Evolutionary conservation across 208 protist species (phyloP).

Genomic region (Zelonia costaricensis): DNA sequence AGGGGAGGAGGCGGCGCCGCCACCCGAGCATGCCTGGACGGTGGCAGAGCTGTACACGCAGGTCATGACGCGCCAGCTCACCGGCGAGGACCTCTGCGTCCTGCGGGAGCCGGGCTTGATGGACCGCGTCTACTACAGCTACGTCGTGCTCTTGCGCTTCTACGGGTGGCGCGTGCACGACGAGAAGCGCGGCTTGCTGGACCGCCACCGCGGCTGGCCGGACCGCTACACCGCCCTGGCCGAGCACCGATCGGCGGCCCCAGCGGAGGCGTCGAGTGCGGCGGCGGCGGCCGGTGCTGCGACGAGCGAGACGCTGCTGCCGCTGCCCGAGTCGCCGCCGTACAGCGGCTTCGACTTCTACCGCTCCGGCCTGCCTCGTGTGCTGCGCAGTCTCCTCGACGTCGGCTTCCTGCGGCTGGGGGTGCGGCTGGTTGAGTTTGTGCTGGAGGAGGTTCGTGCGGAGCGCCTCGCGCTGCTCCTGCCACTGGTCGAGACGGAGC

Average conservation of each 20-base stretch:
- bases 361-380: constrained; percentile 39
- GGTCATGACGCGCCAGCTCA: constrained; percentile 8
- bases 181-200: constrained; percentile 80
- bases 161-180: constrained; percentile 86
- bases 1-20: background rate
- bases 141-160: constrained; percentile 85
- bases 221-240: constrained; percentile 52
- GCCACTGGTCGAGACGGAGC: constrained; percentile 34
- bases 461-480: constrained; percentile 56
- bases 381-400: constrained; percentile 68
- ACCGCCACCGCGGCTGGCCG: constrained; percentile 72
- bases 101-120: constrained; percentile 64
- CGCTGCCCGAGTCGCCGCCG: no score
- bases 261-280: background rate
- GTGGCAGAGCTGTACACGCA: constrained; percentile 6
- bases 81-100: constrained; percentile 29
- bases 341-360: constrained; percentile 62
- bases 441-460: constrained; percentile 74
- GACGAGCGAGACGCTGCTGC: background rate
- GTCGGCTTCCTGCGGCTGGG: constrained; percentile 67
- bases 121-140: constrained; percentile 88
- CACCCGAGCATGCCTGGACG: constrained; percentile 8
- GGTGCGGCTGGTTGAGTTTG: constrained; percentile 78
- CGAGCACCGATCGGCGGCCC: background rate
- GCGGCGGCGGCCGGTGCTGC: background rate